A percentile compares a stretch with the other conserved stretches of the same genome.
Conservation (phyloP, 192 early-diverging fungal genomes). For the Coemansia furcata region DNA sequence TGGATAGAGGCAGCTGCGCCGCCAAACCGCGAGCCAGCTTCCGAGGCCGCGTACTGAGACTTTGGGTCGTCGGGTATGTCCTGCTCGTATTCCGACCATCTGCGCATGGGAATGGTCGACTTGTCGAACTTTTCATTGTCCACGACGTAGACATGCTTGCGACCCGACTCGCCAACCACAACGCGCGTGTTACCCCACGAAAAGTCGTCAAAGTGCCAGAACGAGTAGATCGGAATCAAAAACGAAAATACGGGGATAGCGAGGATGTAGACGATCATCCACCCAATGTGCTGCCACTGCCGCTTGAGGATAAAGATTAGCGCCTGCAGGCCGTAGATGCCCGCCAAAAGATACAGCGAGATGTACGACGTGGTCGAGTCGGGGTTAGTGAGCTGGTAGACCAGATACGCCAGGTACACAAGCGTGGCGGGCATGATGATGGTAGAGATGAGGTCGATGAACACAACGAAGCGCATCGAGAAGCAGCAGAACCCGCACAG, state of each 20-base stretch:
- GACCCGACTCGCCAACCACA: slow-evolving; percentile 85
- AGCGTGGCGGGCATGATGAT: slow-evolving; percentile 91
- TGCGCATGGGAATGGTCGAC: slow-evolving; percentile 70
- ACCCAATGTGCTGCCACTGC: slow-evolving; percentile 90
- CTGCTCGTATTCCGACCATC: slow-evolving; percentile 82
- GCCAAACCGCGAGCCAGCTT: slow-evolving; percentile 44
- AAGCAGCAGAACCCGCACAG: slow-evolving; percentile 97
- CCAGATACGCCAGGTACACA: slow-evolving; percentile 84
- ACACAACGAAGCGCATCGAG: slow-evolving; percentile 95
- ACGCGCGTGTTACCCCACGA: slow-evolving; percentile 98
- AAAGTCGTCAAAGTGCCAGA: slow-evolving; percentile 99
- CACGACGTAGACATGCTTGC: slow-evolving; percentile 62
- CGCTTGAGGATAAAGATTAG: slow-evolving; percentile 84
- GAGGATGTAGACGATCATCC: slow-evolving; percentile 95
- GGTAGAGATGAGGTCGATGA: slow-evolving; percentile 92
- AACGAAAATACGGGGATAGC: slow-evolving; percentile 89
- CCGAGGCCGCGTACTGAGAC: slow-evolving; percentile 46
- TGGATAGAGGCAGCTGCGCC: slow-evolving; percentile 35
- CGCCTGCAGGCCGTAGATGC: slow-evolving; percentile 87
- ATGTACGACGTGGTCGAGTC: slow-evolving; percentile 69
- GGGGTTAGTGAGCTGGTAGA: slow-evolving; percentile 62
- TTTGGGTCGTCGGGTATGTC: slow-evolving; percentile 50
- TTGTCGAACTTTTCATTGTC: slow-evolving; percentile 83
- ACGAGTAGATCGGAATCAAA: slow-evolving; percentile 83
- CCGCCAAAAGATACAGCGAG: slow-evolving; percentile 81